Evolutionary conservation across 208 protist species (phyloP).

Genomic region (Blastocrithidia nonstop): DNA sequence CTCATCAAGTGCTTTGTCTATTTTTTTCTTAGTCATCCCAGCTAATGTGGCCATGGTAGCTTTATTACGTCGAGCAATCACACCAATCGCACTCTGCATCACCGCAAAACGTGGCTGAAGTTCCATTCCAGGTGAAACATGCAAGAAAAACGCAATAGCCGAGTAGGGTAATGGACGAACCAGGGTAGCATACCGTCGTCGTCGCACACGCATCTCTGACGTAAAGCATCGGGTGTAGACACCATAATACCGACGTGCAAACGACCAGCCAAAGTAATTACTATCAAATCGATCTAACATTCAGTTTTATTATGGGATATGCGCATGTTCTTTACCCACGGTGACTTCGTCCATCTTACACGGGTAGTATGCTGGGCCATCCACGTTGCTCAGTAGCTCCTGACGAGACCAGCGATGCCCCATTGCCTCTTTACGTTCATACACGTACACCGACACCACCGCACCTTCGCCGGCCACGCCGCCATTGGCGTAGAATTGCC

Average conservation of each 20-base stretch:
- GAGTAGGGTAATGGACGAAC: slow-evolving; percentile 31
- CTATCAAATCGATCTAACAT: slow-evolving; percentile 42
- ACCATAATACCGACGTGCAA: slow-evolving; percentile 55
- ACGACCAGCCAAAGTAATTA: slow-evolving; percentile 67
- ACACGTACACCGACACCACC: slow-evolving; percentile 49
- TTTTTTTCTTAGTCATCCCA: no score
- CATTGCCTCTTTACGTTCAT: slow-evolving; percentile 35
- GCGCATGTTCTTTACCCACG: slow-evolving; percentile 10
- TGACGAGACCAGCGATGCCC: slow-evolving; percentile 14
- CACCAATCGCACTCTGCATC: no score
- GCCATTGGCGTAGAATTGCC: slow-evolving; percentile 60
- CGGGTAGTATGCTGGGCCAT: slow-evolving; percentile 61
- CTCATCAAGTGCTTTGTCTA: no score
- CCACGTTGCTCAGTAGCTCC: slow-evolving; percentile 22
- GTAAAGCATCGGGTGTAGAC: slow-evolving; percentile 25
- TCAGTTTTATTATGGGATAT: slow-evolving; percentile 21
- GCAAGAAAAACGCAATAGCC: slow-evolving; percentile 19
- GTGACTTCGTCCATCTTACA: slow-evolving; percentile 20
- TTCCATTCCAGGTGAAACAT: slow-evolving; percentile 28
- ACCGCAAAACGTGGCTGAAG: no score
- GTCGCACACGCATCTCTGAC: slow-evolving; percentile 22
- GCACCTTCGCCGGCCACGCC: slow-evolving; percentile 47
- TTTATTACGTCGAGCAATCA: no score
- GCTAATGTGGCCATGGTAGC: no score
- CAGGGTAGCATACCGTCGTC: slow-evolving; percentile 50